These are phyloP conservation scores for Chlorociboria aeruginascens DNA, from an alignment of 495 filamentous ascomycete genomes.

Conservation along the genomic window DNA sequence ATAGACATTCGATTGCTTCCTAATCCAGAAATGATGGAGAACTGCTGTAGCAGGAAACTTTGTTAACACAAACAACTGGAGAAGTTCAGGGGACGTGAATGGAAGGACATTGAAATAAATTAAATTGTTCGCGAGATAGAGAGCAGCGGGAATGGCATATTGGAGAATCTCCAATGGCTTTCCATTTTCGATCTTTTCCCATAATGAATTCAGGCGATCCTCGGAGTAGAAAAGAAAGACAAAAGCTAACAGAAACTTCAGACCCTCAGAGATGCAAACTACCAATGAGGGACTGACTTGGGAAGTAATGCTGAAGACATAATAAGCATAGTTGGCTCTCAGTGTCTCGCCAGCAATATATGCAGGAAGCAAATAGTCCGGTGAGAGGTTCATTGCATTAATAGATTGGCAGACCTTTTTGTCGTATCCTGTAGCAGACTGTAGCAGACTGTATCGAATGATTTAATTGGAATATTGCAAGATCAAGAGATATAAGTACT, in stretches of 20 bases:
- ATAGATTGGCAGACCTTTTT: no score
- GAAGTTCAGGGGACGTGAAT: conserved; percentile 2
- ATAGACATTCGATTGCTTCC: conserved; percentile 5
- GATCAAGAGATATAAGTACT: no score
- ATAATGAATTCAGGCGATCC: background rate
- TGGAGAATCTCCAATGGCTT: background rate
- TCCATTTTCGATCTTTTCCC: background rate
- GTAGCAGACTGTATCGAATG: no score
- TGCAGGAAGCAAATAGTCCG: background rate
- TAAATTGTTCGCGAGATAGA: conserved; percentile 8
- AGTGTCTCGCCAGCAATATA: conserved; percentile 7
- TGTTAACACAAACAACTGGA: conserved; percentile 7
- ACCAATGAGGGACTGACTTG: conserved; percentile 2
- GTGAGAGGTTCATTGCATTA: no score
- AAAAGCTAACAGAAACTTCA: conserved; percentile 4
- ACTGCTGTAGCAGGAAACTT: conserved; percentile 9
- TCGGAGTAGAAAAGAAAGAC: conserved; percentile 2
- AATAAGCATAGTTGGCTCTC: conserved; percentile 9
- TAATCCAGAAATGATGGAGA: conserved; percentile 10
- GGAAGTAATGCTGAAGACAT: conserved; percentile 5
- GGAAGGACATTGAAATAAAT: conserved; percentile 10
- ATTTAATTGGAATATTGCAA: no score
- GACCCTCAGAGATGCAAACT: background rate
- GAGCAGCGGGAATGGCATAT: conserved; percentile 3
- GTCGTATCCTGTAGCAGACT: no score